Base-by-base conservation (phyloP, 257 asterid species). In the Nicotiana otophora region DNA sequence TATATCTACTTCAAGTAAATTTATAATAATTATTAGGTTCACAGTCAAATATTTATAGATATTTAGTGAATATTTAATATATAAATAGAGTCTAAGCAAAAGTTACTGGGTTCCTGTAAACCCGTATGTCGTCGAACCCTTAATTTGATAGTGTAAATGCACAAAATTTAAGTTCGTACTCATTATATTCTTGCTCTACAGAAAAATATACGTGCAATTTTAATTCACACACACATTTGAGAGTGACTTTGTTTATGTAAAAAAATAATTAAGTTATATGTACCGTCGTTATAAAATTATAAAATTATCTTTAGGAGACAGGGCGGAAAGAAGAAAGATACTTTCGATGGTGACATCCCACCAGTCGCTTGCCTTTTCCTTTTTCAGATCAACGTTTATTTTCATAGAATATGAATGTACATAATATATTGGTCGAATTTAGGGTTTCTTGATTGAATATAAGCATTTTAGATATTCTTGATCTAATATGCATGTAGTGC, bases 321-420 rank as follows among this genome's bases (percentile, higher is more conserved):
- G 48, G 78, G 61, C 79, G 33, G 74, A 64, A 51, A 36, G 67
- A 78, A 61, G 72, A 78, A 55, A 82, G 72, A 54, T 39, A 82
- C 82, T 53, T 60, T 62, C 48, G 76, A 82, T 79, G 79, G 85
- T 72, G 83, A 82, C 72, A 77, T 39, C 60, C 62, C 80, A 76
- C 85, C 78, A 68, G 42, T 23, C 67, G 17, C 74, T 39, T 39
- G 57, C 62, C 62, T 79, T 61, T 48, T 42, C 28, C 26, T 62
- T 42, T 53, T 61, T 12, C 15, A 26, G 30, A 10, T 70, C 20
- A 14, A 61, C 42, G 53, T 80, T 48, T 57, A 46, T 61, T 17
- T 9, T 66, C 34, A 63, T 57, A 58, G 10, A 36, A 55, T 19
- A 19, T 14, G 33, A 12, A 46, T 58, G 5, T 55, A 4, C 61